A percentile compares a stretch with the other conserved stretches of the same genome.
Evolutionary conservation across 345 rosid genomes (phyloP).

Genomic region (Eutrema yunnanense): DNA sequence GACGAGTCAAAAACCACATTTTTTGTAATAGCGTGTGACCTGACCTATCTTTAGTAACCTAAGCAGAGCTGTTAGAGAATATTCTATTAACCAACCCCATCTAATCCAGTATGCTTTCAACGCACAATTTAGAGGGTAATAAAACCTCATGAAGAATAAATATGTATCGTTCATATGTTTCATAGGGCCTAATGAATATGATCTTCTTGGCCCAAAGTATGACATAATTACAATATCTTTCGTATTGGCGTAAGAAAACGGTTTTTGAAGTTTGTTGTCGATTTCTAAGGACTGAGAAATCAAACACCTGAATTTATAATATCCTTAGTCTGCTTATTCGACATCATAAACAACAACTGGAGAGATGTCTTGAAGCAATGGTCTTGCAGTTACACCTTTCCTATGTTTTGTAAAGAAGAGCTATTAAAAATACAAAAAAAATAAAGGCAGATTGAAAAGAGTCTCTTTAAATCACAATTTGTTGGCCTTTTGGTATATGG

Average conservation of each 20-base stretch:
- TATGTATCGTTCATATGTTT: background rate
- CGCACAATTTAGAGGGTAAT: background rate
- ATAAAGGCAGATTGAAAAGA: background rate
- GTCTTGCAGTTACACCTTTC: conserved; percentile 7
- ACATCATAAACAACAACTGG: background rate
- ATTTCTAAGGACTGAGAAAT: background rate
- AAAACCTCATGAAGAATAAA: background rate
- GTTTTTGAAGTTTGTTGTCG: background rate
- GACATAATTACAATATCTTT: background rate
- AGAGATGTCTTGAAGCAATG: background rate
- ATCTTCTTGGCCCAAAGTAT: too few relatives aligned
- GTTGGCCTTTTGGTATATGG: background rate
- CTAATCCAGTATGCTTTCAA: background rate
- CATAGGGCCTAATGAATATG: too few relatives aligned
- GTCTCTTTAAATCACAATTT: conserved; percentile 20
- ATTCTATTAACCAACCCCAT: background rate
- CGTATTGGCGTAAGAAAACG: background rate
- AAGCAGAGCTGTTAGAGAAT: background rate
- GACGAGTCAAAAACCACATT: background rate
- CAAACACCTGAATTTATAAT: background rate
- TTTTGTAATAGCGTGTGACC: background rate
- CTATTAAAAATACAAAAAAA: conserved; percentile 13
- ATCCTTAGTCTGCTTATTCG: background rate
- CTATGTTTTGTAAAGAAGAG: conserved; percentile 12
- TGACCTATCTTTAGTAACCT: conserved; percentile 22